phyloP scores from a whole-genome alignment of 345 rosid species.

The Aurinia saxatilis region DNA sequence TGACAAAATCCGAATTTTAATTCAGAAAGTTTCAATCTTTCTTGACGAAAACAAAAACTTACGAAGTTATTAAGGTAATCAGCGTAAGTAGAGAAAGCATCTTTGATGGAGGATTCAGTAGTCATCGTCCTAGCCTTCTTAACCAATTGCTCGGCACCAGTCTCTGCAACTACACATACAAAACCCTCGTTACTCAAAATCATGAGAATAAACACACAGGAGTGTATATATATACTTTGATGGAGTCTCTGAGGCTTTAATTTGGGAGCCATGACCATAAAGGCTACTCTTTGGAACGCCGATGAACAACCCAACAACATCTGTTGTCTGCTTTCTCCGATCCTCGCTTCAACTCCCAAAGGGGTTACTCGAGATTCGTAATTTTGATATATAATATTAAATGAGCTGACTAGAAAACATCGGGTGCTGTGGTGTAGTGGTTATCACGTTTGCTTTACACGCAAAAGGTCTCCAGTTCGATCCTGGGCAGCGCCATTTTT shows the following conservation, averaged over 20 bases:
- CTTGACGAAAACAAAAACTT: neutral
- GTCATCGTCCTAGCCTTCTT: constrained; percentile 43
- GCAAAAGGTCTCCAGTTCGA: constrained; percentile 34
- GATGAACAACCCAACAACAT: constrained; percentile 38
- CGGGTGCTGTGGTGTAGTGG: constrained; percentile 37
- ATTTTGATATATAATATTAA: fast-evolving
- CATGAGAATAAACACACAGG: neutral
- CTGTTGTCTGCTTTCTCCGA: constrained; percentile 4
- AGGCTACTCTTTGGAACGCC: constrained; percentile 23
- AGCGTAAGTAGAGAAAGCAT: constrained; percentile 46
- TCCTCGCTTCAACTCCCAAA: neutral
- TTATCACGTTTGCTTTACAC: constrained; percentile 35
- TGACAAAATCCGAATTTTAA: neutral
- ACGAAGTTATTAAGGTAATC: constrained; percentile 66
- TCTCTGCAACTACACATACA: constrained; percentile 29
- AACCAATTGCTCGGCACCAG: constrained; percentile 28
- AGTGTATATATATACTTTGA: constrained; percentile 24
- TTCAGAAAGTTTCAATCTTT: neutral
- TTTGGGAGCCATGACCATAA: constrained; percentile 40
- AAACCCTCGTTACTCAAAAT: neutral
- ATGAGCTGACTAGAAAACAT: fast-evolving
- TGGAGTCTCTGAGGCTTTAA: constrained; percentile 43
- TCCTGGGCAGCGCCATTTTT: constrained; percentile 28
- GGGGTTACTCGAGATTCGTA: neutral
- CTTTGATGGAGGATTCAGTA: constrained; percentile 48